Base-by-base conservation (phyloP, 1,284 basidiomycete genomes). In the Leccinum pseudoinsigne region DNA sequence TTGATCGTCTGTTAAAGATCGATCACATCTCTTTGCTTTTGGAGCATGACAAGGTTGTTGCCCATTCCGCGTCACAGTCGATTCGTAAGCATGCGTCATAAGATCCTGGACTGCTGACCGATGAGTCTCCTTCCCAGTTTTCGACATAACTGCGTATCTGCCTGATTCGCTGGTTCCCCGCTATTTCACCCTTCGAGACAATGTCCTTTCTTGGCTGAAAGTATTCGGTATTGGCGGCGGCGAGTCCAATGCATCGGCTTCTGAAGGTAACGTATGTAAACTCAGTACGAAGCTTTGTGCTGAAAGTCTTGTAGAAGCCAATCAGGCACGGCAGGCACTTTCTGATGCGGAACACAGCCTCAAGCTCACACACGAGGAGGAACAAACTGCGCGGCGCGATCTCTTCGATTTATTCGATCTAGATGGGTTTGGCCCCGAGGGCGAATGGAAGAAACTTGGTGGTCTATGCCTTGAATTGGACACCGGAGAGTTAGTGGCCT, bases 391-490 rank as follows among this genome's bases (percentile, higher is more conserved):
- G 0, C 80, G 82, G 55, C 78, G 81, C 21, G 83, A 89, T 53
- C 72, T 93, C n/a, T 74, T 72, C 2, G 84, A 88, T 53, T 78
- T 93, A 14, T 92, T 89, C 69, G 80, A 87, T 63, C 75, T 81
- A 9, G 76, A 85, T 26, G 85, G 86, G 63, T 98, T 90, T 72
- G 97, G 97, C 8, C 76, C 79, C 0, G 84, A 94, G 38, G 94
- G 93, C 63, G 95, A 98, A 79, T 99, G 95, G 93, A 97, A 97
- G 82, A 95, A 97, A 78, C 84, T 99, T 11, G 91, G 97, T 42
- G 84, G 85, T 9, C 82, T 83, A 5, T 99, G 97, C 71, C 77
- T 99, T 23, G 85, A 88, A 69, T 90, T 88, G 70, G 86, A 95
- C 61, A 83, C 85, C 16, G 97, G 97, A 79, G 97, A 98, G 90